These are phyloP conservation scores for Trebouxia sp. DNA, from an alignment of 139 green algal species.

Conservation along the genomic window DNA sequence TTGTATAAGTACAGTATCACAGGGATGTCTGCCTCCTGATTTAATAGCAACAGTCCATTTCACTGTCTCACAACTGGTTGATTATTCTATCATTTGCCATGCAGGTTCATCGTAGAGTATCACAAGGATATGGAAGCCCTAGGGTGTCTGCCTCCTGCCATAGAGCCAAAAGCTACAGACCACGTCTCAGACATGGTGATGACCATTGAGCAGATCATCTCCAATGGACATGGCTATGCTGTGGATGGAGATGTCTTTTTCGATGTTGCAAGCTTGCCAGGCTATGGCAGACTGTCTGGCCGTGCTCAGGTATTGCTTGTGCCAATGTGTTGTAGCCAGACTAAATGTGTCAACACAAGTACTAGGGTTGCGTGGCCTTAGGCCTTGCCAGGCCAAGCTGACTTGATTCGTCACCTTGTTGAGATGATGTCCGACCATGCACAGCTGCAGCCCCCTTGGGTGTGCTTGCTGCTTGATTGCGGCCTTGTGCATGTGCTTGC, in stretches of 20 bases:
- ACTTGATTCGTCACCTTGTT: too few species aligned
- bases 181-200: conserved; percentile 80
- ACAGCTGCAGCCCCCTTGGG: too few species aligned
- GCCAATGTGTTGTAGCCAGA: too few species aligned
- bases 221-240: conserved; percentile 88
- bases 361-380: too few species aligned
- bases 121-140: conserved; percentile 87
- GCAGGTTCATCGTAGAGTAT: conserved; percentile 93
- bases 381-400: too few species aligned
- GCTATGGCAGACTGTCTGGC: conserved; percentile 90
- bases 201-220: conserved; percentile 87
- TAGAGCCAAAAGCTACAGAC: conserved; percentile 91
- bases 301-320: conserved; percentile 67
- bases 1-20: too few species aligned
- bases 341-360: too few species aligned
- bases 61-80: not conserved
- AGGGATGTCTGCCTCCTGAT: not conserved
- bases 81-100: not conserved
- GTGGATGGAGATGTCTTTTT: conserved; percentile 93
- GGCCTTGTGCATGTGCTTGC: too few species aligned
- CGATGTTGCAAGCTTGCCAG: conserved; percentile 76
- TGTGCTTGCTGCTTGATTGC: too few species aligned
- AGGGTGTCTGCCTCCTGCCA: conserved; percentile 78
- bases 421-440: too few species aligned
- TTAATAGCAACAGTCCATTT: not conserved